Percentiles rank a stretch among this genome's conserved stretches.
These are phyloP conservation scores for Aspergillus affinis DNA, from an alignment of 495 filamentous ascomycete genomes.

Conservation along the genomic window DNA sequence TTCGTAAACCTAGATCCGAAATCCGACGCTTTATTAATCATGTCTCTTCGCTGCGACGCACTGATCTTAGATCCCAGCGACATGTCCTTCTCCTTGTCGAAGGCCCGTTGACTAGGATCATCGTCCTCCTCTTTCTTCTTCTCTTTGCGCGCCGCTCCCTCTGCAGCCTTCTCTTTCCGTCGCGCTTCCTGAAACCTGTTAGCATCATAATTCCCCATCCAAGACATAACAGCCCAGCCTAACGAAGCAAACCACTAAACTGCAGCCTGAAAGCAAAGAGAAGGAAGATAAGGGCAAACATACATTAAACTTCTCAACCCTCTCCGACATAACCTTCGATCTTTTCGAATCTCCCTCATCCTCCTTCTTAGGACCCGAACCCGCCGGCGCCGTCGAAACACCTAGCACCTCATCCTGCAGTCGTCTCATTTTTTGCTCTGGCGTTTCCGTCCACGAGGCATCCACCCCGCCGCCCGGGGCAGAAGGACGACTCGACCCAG, in stretches of 20 bases:
- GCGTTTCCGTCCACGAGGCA: slow-evolving; percentile 87
- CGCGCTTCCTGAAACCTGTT: slow-evolving; percentile 49
- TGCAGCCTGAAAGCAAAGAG: background rate
- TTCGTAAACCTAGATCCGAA: slow-evolving; percentile 81
- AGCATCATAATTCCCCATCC: background rate
- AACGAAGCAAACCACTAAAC: no score
- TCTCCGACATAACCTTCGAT: slow-evolving; percentile 47
- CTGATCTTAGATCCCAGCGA: slow-evolving; percentile 69
- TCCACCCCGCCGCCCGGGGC: slow-evolving; percentile 33
- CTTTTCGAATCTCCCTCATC: slow-evolving; percentile 15
- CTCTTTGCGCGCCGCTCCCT: slow-evolving; percentile 45
- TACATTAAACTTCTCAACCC: slow-evolving; percentile 50
- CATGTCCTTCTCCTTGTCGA: slow-evolving; percentile 96
- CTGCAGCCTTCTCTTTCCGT: slow-evolving; percentile 62
- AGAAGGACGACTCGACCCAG: slow-evolving; percentile 40
- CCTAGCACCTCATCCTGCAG: slow-evolving; percentile 87
- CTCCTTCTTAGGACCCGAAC: background rate
- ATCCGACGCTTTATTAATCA: slow-evolving; percentile 76
- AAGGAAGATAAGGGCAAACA: background rate
- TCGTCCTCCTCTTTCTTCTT: slow-evolving; percentile 81
- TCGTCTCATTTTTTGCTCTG: slow-evolving; percentile 79
- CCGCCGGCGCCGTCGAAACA: slow-evolving; percentile 32
- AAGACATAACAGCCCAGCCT: background rate
- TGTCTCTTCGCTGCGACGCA: slow-evolving; percentile 70
- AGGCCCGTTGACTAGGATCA: slow-evolving; percentile 84